Evolutionary conservation across 2,329 filamentous ascomycete genomes (phyloP), one percentile per base, ranked within the genome.

Genomic region (Nemania sp.): DNA sequence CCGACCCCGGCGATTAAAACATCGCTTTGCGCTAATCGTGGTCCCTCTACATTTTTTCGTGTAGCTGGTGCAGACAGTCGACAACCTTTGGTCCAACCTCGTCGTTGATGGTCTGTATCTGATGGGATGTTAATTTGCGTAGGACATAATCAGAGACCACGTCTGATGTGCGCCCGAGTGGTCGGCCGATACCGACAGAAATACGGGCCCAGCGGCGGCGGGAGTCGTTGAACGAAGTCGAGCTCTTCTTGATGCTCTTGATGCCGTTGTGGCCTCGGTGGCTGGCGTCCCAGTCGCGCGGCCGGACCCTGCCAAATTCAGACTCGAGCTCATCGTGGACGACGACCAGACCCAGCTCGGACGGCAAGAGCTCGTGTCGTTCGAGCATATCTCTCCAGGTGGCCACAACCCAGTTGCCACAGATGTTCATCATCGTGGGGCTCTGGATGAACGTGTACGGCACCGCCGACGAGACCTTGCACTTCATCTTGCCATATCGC

Each of bases 281-380:
- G 65, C 87, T 90, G 49, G 78, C 72, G 2, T 79, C 77, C 68
- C 88, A 90, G 20, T 78, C 77, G 51, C 81, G 81, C 5, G 90
- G 76, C 43, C 77, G 82, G 12, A 96, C 79, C 30, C 80, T 78
- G 0, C 91, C 91, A 2, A 91, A 67, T 2, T 80, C 75, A 36
- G 82, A 78, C 65, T 97, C 92, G 28, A 97, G 73, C 69, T 97
- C 93, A 69, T 97, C 93, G 70, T 97, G 91, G 17, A 97, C 76
- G 11, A 97, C 75, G 0, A 97, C 83, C 14, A 99, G 72, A 17
- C 74, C 75, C 12, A 75, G 67, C 26, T 74, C 61, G 12, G 64
- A 47, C 11, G 66, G 60, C 5, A 53, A 44, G 8, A 69, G 56
- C 3, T 61, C 63, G 61, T 58, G 67, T 61, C 75, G 60, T 59